Base-by-base conservation (phyloP, 2,329 filamentous ascomycete genomes). In the Phaeosphaeria sp. region DNA sequence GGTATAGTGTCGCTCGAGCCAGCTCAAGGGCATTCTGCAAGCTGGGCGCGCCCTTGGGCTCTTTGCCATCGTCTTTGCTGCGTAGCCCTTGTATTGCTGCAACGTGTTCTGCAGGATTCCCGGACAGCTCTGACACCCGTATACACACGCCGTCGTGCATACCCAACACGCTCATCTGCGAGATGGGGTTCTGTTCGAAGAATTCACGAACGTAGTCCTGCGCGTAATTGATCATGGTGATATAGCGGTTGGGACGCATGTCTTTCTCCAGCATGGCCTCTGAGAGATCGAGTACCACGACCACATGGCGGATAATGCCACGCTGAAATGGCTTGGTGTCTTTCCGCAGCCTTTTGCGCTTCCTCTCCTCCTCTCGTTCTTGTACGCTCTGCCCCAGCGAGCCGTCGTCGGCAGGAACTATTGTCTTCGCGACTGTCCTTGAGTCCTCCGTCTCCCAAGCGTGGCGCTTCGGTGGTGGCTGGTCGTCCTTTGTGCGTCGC, bases 121-220 rank as follows among this genome's bases (percentile, higher is more conserved):
- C 95, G 54, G 91, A 90, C 82, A 98, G 89, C 72, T 97, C 92
- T 73, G 91, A 95, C 62, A 99, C 86, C 40, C 91, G 84, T 22
- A 96, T 83, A 2, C 93, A 93, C 17, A 98, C 83, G 17, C 95
- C 95, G 75, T 98, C 95, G 60, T 91, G 87, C 91, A 98, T 97
- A 50, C 91, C 94, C 40, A 99, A 83, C 27, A 99, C 90, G 22
- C 91, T 93, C 55, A 99, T 86, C 79, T 99, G 95, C 9, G 93
- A 96, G 65, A 99, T 98, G 11, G 95, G 95, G 71, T 99, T 99
- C 78, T 99, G 95, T 78, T 98, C 95, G 74, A 98, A 99, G 79
- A 92, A 99, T 76, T 97, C 94, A 57, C 89, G 86, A 49, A 98
- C 90, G 77, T 98, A 99, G 56, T 93, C 90, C 63, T 90, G 87